Evolutionary conservation across 371 early-diverging fungal genomes (phyloP).

Genomic region (Rhizomucor miehei): DNA sequence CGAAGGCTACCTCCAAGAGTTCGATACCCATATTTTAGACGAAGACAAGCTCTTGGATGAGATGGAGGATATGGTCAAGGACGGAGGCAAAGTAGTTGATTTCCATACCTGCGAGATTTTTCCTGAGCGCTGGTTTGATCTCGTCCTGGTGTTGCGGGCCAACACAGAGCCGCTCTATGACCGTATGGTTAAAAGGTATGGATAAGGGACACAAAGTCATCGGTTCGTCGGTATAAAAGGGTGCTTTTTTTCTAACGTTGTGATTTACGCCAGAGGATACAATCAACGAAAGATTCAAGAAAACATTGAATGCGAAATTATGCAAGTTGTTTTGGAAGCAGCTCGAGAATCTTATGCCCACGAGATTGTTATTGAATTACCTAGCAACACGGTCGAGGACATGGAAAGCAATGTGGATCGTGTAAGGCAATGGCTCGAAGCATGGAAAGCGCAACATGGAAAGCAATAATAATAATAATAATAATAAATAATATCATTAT

Average conservation of each 20-base stretch:
- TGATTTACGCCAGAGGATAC: slow-evolving; percentile 69
- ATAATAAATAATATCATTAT: too few species aligned
- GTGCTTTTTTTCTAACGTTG: background rate
- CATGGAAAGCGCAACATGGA: slow-evolving; percentile 36
- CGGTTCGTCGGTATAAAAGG: background rate
- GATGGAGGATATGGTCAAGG: slow-evolving; percentile 74
- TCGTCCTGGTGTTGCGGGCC: slow-evolving; percentile 89
- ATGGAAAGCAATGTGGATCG: slow-evolving; percentile 87
- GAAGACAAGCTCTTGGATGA: slow-evolving; percentile 93
- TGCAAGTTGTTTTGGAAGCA: slow-evolving; percentile 95
- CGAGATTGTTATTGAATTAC: slow-evolving; percentile 81
- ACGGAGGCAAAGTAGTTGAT: slow-evolving; percentile 89
- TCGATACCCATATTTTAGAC: slow-evolving; percentile 88
- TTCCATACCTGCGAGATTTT: slow-evolving; percentile 94
- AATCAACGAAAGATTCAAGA: slow-evolving; percentile 87
- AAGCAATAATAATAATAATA: slow-evolving; percentile 10
- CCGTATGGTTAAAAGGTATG: slow-evolving; percentile 80
- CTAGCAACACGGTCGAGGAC: slow-evolving; percentile 78
- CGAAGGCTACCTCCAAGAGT: slow-evolving; percentile 85
- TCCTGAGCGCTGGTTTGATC: slow-evolving; percentile 96
- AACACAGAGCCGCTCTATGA: slow-evolving; percentile 80
- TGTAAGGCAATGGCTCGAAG: slow-evolving; percentile 70
- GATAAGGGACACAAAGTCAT: background rate
- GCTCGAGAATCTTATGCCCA: slow-evolving; percentile 81
- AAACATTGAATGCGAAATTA: slow-evolving; percentile 98